Base-by-base conservation (phyloP, 1,284 basidiomycete species). In the Butyriboletus appendiculatus region DNA sequence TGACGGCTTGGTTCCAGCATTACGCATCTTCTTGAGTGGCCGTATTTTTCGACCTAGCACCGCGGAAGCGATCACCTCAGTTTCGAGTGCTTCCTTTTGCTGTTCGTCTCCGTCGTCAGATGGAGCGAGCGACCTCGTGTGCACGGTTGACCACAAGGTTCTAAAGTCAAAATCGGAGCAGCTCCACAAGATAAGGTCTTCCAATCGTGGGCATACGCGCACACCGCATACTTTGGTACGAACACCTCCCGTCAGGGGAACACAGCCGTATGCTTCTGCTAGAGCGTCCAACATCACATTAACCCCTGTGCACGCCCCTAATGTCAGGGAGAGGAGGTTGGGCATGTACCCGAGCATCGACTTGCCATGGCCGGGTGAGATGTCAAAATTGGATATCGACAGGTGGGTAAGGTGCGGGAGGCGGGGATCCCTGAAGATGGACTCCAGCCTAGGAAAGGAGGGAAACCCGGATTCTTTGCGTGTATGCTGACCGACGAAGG, bases 201-300 rank as follows among this genome's bases (percentile, higher is more conserved):
- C 76, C 45, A 84, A 71, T 15, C 70, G 70, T 18, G 81, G 78
- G 60, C 82, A 84, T 44, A 76, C 73, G 69, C 68, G 72, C 60
- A 68, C 70, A 57, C 62, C 63, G 53, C 61, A 57, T 52, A 44
- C 33, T 48, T 52, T 56, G 18, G 53, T 48, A 28, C 49, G 53
- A 47, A 47, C 20, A 14, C 57, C 53, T 42, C 61, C 49, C 22
- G 26, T 42, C 20, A 22, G 8, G 7, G 61, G 56, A 48, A 50
- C 51, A 50, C 11, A 44, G 38, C 68, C 66, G 38, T 72, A 71
- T 6, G 70, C 48, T 32, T 73, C 69, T 20, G 67, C 62, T 11
- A 73, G 53, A 18, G 69, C 67, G 0, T 59, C 59, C 50, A 70
- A 45, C 49, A 69, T 47, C 26, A 57, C 50, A 3, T 57, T 61